Percentiles rank a stretch among this genome's conserved stretches.
Conservation (phyloP, 805 yeast species). For the Kluyveromyces nonfermentans region DNA sequence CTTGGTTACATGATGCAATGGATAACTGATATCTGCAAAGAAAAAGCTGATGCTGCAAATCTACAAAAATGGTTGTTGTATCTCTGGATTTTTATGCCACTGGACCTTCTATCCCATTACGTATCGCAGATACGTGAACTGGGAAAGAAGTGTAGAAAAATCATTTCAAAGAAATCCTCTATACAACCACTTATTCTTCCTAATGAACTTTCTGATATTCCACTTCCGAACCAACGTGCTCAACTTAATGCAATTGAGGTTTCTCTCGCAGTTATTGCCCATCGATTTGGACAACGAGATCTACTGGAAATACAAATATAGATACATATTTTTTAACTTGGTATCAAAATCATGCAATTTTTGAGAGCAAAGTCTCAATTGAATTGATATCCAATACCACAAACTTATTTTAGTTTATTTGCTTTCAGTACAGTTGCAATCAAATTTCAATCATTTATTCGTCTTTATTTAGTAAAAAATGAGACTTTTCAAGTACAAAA, state of each 20-base stretch:
- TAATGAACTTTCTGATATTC: slow-evolving; percentile 2
- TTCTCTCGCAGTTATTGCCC: slow-evolving; percentile 13
- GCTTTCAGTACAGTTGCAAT: too few species aligned
- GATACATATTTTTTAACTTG: too few species aligned
- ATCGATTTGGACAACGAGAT: slow-evolving; percentile 22
- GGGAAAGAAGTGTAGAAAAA: slow-evolving; percentile 16
- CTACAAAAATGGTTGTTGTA: slow-evolving; percentile 21
- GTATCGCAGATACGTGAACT: slow-evolving; percentile 22
- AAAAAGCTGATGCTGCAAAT: slow-evolving; percentile 8
- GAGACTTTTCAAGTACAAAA: too few species aligned
- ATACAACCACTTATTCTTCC: neutral
- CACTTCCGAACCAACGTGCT: slow-evolving; percentile 5
- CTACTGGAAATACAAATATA: slow-evolving; percentile 2
- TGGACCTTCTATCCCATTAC: slow-evolving; percentile 17
- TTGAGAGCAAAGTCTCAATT: too few species aligned
- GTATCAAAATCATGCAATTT: too few species aligned
- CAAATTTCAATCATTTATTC: too few species aligned
- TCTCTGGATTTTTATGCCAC: slow-evolving; percentile 20
- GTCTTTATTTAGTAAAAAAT: too few species aligned
- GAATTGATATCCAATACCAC: too few species aligned
- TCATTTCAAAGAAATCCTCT: neutral
- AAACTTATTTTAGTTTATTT: too few species aligned
- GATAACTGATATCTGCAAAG: slow-evolving; percentile 17
- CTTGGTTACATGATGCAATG: slow-evolving; percentile 23
- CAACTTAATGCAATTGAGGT: slow-evolving; percentile 12